A percentile compares a stretch with the other conserved stretches of the same genome.
Conservation (phyloP, 1,284 basidiomycete genomes). For the Bjerkandera adusta region DNA sequence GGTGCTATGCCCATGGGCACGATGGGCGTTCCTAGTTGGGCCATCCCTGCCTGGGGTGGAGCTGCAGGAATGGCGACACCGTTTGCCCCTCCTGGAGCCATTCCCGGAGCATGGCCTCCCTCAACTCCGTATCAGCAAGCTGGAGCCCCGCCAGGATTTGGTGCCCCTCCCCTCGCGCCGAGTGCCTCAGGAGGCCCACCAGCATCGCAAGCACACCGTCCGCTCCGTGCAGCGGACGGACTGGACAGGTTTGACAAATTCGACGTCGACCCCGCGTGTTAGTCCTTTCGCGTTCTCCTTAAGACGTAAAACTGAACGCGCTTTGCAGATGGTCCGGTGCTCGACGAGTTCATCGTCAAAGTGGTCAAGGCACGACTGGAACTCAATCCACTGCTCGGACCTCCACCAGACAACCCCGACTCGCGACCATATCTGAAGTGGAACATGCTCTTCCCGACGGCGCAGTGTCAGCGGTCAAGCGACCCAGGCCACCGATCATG, state of each 20-base stretch:
- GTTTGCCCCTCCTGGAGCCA: constrained; percentile 2
- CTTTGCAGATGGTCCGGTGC: constrained; percentile 62
- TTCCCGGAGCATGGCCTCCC: constrained; percentile 6
- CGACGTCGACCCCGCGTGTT: constrained; percentile 26
- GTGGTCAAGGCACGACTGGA: constrained; percentile 45
- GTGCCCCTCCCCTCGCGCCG: background rate
- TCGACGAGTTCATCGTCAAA: constrained; percentile 56
- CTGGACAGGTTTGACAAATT: constrained; percentile 29
- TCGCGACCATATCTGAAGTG: constrained; percentile 57
- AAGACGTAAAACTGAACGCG: background rate
- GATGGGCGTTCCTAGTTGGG: background rate
- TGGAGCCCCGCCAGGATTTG: constrained; percentile 1
- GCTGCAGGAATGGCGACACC: background rate
- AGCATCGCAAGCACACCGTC: constrained; percentile 13
- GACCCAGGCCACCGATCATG: constrained; percentile 62
- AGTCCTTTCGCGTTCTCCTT: constrained; percentile 12
- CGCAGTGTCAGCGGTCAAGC: constrained; percentile 57
- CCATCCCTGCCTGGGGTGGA: background rate
- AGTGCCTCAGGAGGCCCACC: constrained; percentile 1
- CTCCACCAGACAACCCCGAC: constrained; percentile 41
- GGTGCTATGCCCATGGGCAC: background rate
- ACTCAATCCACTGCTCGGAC: constrained; percentile 61
- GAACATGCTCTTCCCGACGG: constrained; percentile 71
- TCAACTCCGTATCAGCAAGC: constrained; percentile 2
- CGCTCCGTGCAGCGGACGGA: constrained; percentile 16